phyloP scores from a whole-genome alignment of 495 filamentous ascomycete species.

The Astrocystis sublimbata region DNA sequence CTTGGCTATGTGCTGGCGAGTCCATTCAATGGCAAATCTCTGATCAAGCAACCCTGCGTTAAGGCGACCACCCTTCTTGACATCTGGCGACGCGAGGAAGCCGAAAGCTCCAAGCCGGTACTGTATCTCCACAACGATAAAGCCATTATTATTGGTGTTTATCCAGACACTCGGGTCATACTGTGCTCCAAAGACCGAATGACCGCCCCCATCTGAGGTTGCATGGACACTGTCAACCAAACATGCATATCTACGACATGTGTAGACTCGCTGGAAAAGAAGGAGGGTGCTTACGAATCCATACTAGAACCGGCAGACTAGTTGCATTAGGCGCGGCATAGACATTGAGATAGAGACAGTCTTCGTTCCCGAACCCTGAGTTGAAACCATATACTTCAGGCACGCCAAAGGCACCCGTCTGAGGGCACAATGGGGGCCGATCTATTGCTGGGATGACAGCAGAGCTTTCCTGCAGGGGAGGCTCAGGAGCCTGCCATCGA shows the following conservation, averaged over 20 bases:
- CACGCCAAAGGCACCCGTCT: slow-evolving; percentile 30
- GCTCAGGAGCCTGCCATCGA: slow-evolving; percentile 36
- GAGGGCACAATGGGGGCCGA: slow-evolving; percentile 36
- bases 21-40: slow-evolving; percentile 68
- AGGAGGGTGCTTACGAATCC: slow-evolving; percentile 35
- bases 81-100: slow-evolving; percentile 44
- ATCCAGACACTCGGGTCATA: slow-evolving; percentile 44
- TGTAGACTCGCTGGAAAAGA: not conserved
- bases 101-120: slow-evolving; percentile 56
- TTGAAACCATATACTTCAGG: slow-evolving; percentile 23
- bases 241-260: not conserved
- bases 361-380: slow-evolving; percentile 43
- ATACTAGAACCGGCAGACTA: slow-evolving; percentile 41
- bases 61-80: slow-evolving; percentile 46
- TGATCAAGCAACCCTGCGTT: slow-evolving; percentile 72
- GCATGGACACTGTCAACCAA: not conserved
- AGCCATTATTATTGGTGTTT: slow-evolving; percentile 45
- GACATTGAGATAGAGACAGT: slow-evolving; percentile 55
- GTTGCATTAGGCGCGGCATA: slow-evolving; percentile 42
- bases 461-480: slow-evolving; percentile 21
- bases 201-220: slow-evolving; percentile 42
- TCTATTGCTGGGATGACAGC: slow-evolving; percentile 26
- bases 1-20: slow-evolving; percentile 64
- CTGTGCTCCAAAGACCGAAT: slow-evolving; percentile 40
- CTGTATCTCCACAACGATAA: slow-evolving; percentile 48